phyloP scores from a whole-genome alignment of 2,329 filamentous ascomycete species.

The Phyllosticta citrichinensis region DNA sequence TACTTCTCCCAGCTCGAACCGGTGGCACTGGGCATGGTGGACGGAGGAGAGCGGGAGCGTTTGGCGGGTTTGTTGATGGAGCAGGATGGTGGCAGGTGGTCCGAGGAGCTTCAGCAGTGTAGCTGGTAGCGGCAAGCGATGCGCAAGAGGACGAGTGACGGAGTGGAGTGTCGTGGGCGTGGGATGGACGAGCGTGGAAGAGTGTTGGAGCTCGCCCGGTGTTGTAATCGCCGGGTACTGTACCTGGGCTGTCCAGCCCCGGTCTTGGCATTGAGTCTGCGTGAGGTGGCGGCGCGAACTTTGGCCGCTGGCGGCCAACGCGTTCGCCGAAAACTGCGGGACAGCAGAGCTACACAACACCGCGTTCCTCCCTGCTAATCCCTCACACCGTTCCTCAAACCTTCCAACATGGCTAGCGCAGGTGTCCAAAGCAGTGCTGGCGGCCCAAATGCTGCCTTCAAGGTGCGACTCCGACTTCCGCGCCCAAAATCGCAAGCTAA shows the following conservation, averaged over 20 bases:
- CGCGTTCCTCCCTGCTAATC: slow-evolving; percentile 9
- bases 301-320: slow-evolving; percentile 5
- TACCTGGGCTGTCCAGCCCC: neutral
- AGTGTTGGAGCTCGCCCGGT: neutral
- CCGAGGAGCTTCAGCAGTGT: neutral
- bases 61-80: slow-evolving; percentile 4
- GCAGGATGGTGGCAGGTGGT: neutral
- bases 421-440: slow-evolving; percentile 13
- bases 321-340: slow-evolving; percentile 8
- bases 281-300: slow-evolving; percentile 4
- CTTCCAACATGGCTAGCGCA: slow-evolving; percentile 38
- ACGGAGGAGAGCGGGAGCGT: slow-evolving; percentile 1
- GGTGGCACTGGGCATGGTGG: slow-evolving; percentile 80
- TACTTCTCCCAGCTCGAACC: slow-evolving; percentile 98
- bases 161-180: neutral
- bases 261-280: neutral
- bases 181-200: neutral
- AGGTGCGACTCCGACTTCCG: slow-evolving; percentile 32
- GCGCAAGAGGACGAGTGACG: neutral
- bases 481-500: slow-evolving; percentile 30
- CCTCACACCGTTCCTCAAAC: slow-evolving; percentile 9
- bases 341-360: slow-evolving; percentile 9
- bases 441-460: slow-evolving; percentile 56
- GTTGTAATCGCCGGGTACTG: slow-evolving; percentile 8
- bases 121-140: neutral